These are phyloP conservation scores for Cytospora chrysosperma DNA, from an alignment of 2,329 filamentous ascomycete species.

Conservation along the genomic window DNA sequence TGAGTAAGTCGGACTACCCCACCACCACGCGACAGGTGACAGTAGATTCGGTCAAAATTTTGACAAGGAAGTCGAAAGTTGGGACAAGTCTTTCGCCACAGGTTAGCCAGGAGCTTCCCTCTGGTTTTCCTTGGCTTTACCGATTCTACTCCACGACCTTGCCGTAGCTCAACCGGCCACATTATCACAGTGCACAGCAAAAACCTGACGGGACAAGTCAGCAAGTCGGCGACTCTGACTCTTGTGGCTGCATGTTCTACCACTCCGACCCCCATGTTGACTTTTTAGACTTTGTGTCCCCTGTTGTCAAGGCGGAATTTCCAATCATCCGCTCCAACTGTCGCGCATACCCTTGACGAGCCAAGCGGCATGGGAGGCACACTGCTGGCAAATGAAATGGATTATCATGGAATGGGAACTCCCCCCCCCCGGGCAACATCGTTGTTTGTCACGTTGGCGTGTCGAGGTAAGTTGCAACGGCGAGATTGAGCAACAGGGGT, in stretches of 20 bases:
- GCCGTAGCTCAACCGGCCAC: slow-evolving; percentile 5
- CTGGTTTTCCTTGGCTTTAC: not conserved
- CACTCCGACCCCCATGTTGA: not conserved
- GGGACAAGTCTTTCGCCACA: not conserved
- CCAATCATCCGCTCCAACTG: not conserved
- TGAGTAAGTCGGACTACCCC: slow-evolving; percentile 6
- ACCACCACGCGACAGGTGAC: slow-evolving; percentile 12
- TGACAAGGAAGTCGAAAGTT: not conserved
- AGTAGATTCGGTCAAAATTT: not conserved
- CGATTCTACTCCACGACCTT: slow-evolving; percentile 8
- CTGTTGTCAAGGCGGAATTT: not conserved
- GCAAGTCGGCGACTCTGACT: not conserved
- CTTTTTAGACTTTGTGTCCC: not conserved
- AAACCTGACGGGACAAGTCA: not conserved
- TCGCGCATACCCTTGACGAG: not conserved
- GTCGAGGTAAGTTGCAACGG: not conserved
- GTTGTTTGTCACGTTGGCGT: slow-evolving; percentile 14
- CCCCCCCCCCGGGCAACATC: not conserved
- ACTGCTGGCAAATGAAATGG: not conserved
- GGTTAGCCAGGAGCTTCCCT: not conserved
- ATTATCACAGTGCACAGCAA: not conserved
- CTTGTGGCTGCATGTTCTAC: slow-evolving; percentile 2
- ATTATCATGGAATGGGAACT: not conserved
- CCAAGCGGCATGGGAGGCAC: slow-evolving; percentile 1
- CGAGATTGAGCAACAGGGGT: not conserved